Base-by-base conservation (phyloP, 768 basidiomycete species). In the Lactifluus hygrophoroides region DNA sequence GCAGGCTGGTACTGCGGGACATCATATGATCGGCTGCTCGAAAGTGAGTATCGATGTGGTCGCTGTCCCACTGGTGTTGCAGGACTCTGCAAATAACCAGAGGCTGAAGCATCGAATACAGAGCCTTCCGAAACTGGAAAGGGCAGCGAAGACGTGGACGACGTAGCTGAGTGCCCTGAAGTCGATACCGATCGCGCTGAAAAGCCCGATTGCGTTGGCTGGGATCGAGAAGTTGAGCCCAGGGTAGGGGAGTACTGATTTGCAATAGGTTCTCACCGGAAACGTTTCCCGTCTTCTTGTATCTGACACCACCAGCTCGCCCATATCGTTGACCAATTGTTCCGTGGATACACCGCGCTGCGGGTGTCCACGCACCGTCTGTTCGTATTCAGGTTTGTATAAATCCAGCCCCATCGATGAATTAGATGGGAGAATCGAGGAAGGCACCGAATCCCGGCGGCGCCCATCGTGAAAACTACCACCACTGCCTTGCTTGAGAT, bases 311-410 rank as follows among this genome's bases (percentile, higher is more conserved):
- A 78, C 77, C 60, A 92, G 74, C 63, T 88, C 86, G 16, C 78
- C 78, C 60, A 90, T 84, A 49, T 86, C 84, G 57, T 78, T 79
- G 21, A 80, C 69, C n/a, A 88, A 55, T 40, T 75, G 73, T 60
- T 85, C 85, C 25, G 84, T 68, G 1, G 77, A 72, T 16, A 76
- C 67, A 23, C 66, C 57, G 30, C 70, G 69, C 62, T 50, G 51
- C 17, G 55, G 25, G 35, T 35, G 48, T 17, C 62, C 65, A 23
- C 67, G 68, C 16, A 69, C 75, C 37, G 76, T 73, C 50, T 77
- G 78, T 59, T 90, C 87, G 65, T 92, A 92, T 1, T 83, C 82
- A 0, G 88, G 82, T 37, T 80, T 80, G 67, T 93, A 93, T 19
- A 90, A 72, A 63, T 88, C 84, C 5, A 84, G 71, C 37, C 78